These are phyloP conservation scores for Tylopilus sp. DNA, from an alignment of 768 basidiomycete species.

Conservation along the genomic window DNA sequence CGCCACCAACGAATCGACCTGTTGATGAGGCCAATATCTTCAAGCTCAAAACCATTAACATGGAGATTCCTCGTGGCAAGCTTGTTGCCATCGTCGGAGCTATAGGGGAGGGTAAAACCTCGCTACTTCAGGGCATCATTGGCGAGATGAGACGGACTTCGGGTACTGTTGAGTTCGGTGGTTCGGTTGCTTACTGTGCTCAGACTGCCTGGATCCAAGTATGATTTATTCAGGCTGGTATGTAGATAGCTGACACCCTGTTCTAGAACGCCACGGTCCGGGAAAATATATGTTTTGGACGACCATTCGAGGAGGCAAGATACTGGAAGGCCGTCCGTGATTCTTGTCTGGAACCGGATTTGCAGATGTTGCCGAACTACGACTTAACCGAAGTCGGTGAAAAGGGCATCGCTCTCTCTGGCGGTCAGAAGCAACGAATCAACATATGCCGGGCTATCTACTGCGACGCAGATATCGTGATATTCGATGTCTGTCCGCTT, in stretches of 20 bases:
- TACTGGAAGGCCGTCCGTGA: conserved; percentile 81
- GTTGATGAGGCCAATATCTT: conserved; percentile 47
- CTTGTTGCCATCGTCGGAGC: conserved; percentile 84
- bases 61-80: conserved; percentile 71
- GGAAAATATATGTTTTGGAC: conserved; percentile 88
- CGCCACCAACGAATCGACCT: conserved; percentile 28
- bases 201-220: conserved; percentile 92
- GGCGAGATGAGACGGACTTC: conserved; percentile 77
- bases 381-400: conserved; percentile 86
- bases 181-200: conserved; percentile 75
- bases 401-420: conserved; percentile 84
- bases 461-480: conserved; percentile 79
- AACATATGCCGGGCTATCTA: conserved; percentile 89
- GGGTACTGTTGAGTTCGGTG: conserved; percentile 71
- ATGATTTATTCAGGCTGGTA: neutral
- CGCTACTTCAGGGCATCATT: conserved; percentile 68
- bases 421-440: conserved; percentile 77
- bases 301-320: conserved; percentile 72
- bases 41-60: conserved; percentile 57
- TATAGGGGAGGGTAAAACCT: conserved; percentile 54
- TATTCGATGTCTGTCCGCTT: conserved; percentile 57
- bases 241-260: neutral
- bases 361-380: conserved; percentile 71
- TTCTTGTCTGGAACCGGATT: conserved; percentile 76
- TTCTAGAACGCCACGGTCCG: conserved; percentile 74